These are phyloP conservation scores for Kodamaea restingae DNA, from an alignment of 805 yeast species.

Conservation along the genomic window DNA sequence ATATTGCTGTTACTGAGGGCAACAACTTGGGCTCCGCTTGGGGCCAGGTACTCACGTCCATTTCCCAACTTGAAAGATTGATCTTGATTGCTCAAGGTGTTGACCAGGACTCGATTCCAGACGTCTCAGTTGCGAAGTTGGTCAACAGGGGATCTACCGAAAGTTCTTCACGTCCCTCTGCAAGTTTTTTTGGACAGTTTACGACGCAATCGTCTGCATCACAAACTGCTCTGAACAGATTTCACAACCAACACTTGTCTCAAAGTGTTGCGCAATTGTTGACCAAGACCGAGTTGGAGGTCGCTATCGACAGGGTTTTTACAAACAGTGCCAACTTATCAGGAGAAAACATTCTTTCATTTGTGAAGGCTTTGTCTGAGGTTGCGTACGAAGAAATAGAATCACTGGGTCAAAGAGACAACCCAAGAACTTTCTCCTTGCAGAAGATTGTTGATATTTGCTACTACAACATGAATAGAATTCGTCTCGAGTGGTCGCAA, in stretches of 20 bases:
- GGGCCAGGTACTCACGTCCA: conserved; percentile 75
- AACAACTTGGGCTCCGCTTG: conserved; percentile 67
- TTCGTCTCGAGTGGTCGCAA: conserved; percentile 93
- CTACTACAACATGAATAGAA: conserved; percentile 95
- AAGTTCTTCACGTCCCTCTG: conserved; percentile 34
- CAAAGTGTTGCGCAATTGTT: conserved; percentile 54
- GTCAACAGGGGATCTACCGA: conserved; percentile 50
- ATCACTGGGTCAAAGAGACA: conserved; percentile 72
- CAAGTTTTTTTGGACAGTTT: conserved; percentile 54
- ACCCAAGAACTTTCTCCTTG: conserved; percentile 87
- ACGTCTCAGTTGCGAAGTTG: conserved; percentile 70
- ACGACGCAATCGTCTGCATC: conserved; percentile 49
- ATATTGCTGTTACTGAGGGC: conserved; percentile 79
- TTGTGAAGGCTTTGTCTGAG: conserved; percentile 80
- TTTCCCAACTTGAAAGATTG: conserved; percentile 88
- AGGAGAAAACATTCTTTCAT: conserved; percentile 81
- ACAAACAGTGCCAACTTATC: conserved; percentile 73
- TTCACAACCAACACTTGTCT: conserved; percentile 64
- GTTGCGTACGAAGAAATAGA: conserved; percentile 90
- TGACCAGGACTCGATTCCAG: conserved; percentile 80
- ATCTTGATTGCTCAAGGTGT: conserved; percentile 86
- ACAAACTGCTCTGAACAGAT: conserved; percentile 66
- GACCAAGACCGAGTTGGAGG: conserved; percentile 65
- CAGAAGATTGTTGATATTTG: conserved; percentile 97
- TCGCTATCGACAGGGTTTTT: conserved; percentile 81